These are phyloP conservation scores for Spathaspora sp. DNA, from an alignment of 1,139 yeast species.

Conservation along the genomic window DNA sequence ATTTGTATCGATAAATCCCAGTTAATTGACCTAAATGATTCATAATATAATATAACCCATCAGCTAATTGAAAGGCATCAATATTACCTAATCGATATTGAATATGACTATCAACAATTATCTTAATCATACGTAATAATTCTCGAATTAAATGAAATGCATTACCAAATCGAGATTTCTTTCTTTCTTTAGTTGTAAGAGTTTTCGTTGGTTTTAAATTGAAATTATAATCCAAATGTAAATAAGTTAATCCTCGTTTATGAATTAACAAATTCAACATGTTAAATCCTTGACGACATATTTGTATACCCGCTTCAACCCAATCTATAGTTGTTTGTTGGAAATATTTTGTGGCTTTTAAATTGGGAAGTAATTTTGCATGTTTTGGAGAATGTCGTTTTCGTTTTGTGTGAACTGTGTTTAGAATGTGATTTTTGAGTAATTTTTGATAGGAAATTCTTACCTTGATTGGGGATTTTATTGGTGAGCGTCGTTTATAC, in stretches of 20 bases:
- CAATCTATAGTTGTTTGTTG: conserved; percentile 93
- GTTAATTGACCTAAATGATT: conserved; percentile 95
- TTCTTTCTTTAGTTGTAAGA: conserved; percentile 92
- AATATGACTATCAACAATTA: conserved; percentile 91
- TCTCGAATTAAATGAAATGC: conserved; percentile 95
- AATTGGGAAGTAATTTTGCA: conserved; percentile 60
- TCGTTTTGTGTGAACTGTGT: conserved; percentile 55
- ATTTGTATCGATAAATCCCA: conserved; percentile 95
- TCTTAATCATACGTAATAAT: conserved; percentile 73
- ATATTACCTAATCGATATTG: conserved; percentile 87
- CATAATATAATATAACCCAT: conserved; percentile 84
- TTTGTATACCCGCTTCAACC: conserved; percentile 97
- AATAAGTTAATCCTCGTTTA: conserved; percentile 84
- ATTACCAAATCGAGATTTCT: conserved; percentile 93
- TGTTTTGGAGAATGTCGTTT: conserved; percentile 39
- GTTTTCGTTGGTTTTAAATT: conserved; percentile 96
- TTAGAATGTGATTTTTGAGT: conserved; percentile 69
- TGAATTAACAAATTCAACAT: conserved; percentile 91
- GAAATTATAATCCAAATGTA: conserved; percentile 93
- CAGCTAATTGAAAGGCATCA: conserved; percentile 93
- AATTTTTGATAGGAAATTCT: conserved; percentile 86
- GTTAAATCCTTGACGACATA: conserved; percentile 90
- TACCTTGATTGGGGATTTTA: conserved; percentile 67
- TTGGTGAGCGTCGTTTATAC: conserved; percentile 71
- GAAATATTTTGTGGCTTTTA: conserved; percentile 81